These are phyloP conservation scores for Gelatoporia subvermispora DNA, from an alignment of 768 basidiomycete genomes.

Conservation along the genomic window DNA sequence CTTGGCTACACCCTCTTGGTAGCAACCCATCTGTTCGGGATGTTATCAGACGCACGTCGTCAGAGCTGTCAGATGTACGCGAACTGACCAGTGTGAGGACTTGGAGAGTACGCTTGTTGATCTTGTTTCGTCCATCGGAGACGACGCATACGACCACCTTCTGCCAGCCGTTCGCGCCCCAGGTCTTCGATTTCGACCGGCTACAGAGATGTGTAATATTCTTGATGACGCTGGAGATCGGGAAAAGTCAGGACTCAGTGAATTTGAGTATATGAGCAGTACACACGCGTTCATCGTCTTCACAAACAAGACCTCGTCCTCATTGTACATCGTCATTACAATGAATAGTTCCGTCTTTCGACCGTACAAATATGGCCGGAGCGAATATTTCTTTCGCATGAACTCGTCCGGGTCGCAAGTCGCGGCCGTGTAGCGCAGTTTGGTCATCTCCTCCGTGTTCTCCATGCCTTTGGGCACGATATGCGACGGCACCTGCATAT, in stretches of 20 bases:
- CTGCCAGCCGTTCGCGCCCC: constrained; percentile 89
- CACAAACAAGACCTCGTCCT: constrained; percentile 75
- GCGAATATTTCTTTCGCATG: constrained; percentile 68
- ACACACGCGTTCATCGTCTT: constrained; percentile 82
- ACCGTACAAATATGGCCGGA: constrained; percentile 73
- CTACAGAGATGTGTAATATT: constrained; percentile 78
- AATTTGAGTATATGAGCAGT: background rate
- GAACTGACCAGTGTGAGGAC: constrained; percentile 69
- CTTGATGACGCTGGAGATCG: constrained; percentile 72
- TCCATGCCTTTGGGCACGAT: constrained; percentile 67
- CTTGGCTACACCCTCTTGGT: constrained; percentile 87
- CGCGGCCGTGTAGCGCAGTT: constrained; percentile 84
- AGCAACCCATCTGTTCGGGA: constrained; percentile 68
- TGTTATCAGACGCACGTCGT: background rate
- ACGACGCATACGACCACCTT: constrained; percentile 87
- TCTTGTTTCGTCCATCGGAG: constrained; percentile 79
- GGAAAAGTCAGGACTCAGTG: background rate
- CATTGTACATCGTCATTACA: constrained; percentile 96
- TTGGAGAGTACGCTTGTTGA: constrained; percentile 89
- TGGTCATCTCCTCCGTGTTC: constrained; percentile 68
- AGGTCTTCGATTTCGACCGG: constrained; percentile 66
- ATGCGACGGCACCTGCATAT: constrained; percentile 73
- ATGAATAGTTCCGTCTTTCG: constrained; percentile 90
- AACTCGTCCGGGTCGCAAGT: constrained; percentile 91
- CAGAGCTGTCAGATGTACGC: background rate